Evolutionary conservation across 371 early-diverging fungal species (phyloP).

Genomic region (Mortierella sp.): DNA sequence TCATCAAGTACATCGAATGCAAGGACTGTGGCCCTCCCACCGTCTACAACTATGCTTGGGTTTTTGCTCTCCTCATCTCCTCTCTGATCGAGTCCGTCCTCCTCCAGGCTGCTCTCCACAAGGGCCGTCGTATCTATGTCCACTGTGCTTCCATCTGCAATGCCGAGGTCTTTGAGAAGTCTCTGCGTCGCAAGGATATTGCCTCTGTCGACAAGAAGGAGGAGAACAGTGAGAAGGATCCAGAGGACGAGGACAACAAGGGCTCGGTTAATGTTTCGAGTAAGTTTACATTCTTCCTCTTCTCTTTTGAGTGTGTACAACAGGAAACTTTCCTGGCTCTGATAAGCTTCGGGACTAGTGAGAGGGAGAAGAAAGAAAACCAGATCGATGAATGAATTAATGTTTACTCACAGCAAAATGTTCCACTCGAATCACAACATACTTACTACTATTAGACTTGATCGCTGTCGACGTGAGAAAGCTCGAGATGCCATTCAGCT

Average conservation of each 20-base stretch:
- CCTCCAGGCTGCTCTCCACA: slow-evolving; percentile 64
- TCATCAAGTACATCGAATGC: slow-evolving; percentile 66
- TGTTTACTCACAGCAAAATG: too few species aligned
- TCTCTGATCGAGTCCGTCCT: slow-evolving; percentile 58
- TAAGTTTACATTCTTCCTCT: slow-evolving; percentile 9
- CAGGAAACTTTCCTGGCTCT: too few species aligned
- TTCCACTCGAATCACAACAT: too few species aligned
- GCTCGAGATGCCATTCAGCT: slow-evolving; percentile 59
- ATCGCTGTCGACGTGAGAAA: slow-evolving; percentile 70
- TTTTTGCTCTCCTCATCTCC: slow-evolving; percentile 65
- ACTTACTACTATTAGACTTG: slow-evolving; percentile 38
- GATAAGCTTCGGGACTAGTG: too few species aligned
- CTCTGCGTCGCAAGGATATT: slow-evolving; percentile 63
- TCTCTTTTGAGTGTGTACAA: too few species aligned
- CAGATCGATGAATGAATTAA: too few species aligned
- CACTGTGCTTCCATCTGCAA: slow-evolving; percentile 66
- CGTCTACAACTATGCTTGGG: slow-evolving; percentile 62
- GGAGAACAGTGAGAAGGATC: slow-evolving; percentile 14
- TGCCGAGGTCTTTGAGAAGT: slow-evolving; percentile 68
- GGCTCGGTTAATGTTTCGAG: slow-evolving; percentile 49
- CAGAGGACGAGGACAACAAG: slow-evolving; percentile 45
- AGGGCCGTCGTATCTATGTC: slow-evolving; percentile 62
- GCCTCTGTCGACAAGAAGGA: slow-evolving; percentile 30
- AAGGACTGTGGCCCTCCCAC: slow-evolving; percentile 41
- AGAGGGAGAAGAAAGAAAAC: too few species aligned